Conservation (phyloP, 2,329 filamentous ascomycete genomes). For the Rachicladosporium sp. region DNA sequence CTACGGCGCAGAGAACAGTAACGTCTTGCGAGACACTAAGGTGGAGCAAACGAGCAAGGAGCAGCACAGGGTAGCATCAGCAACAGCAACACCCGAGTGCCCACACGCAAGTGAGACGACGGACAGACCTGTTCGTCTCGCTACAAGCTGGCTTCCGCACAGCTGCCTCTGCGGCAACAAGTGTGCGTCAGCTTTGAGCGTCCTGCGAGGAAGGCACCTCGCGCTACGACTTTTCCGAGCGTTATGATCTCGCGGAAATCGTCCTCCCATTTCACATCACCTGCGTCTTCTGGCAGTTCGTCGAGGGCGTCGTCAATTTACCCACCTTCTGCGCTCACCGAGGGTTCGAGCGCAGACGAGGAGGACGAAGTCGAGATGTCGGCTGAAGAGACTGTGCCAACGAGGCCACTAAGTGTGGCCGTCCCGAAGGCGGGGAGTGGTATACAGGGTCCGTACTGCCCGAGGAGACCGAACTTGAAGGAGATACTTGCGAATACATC, state of each 20-base stretch:
- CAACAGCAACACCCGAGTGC: slow-evolving; percentile 1
- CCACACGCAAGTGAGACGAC: slow-evolving; percentile 7
- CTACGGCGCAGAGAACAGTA: too few species aligned
- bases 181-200: slow-evolving; percentile 13
- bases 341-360: slow-evolving; percentile 33
- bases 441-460: slow-evolving; percentile 37
- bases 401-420: slow-evolving; percentile 38
- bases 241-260: slow-evolving; percentile 20
- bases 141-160: slow-evolving; percentile 23
- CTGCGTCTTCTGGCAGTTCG: slow-evolving; percentile 14
- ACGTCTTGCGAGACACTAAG: too few species aligned
- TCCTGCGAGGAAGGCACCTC: slow-evolving; percentile 11
- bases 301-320: slow-evolving; percentile 14
- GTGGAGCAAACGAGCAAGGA: too few species aligned
- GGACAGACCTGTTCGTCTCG: slow-evolving; percentile 4
- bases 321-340: slow-evolving; percentile 14
- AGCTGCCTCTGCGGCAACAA: slow-evolving; percentile 18
- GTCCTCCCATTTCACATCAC: slow-evolving; percentile 18
- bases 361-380: slow-evolving; percentile 35
- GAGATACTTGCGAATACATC: slow-evolving; percentile 83
- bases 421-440: slow-evolving; percentile 29
- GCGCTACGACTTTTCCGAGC: slow-evolving; percentile 11
- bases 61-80: too few species aligned
- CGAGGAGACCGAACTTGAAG: slow-evolving; percentile 58
- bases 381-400: slow-evolving; percentile 27